A percentile compares a stretch with the other conserved stretches of the same genome.
Conservation (phyloP, 176 grass and related monocot genomes). For the Avena atlantica region DNA sequence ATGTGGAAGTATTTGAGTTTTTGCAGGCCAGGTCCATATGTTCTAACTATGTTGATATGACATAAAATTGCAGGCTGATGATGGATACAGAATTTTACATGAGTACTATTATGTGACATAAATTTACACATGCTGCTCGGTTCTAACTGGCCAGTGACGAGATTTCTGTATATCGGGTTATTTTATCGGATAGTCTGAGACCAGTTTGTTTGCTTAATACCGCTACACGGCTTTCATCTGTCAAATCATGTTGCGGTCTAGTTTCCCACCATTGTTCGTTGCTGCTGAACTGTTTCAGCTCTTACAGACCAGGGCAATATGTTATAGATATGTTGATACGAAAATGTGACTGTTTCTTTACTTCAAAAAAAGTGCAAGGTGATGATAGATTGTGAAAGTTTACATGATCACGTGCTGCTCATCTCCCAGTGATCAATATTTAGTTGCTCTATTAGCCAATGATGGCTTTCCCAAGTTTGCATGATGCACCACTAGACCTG, state of each 20-base stretch:
- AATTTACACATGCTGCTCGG: background rate
- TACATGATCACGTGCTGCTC: background rate
- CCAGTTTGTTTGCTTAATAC: background rate
- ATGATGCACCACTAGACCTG: background rate
- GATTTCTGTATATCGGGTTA: background rate
- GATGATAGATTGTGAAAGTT: background rate
- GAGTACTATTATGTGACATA: background rate
- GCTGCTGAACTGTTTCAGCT: background rate
- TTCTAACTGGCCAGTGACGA: background rate
- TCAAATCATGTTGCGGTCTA: background rate
- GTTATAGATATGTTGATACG: background rate
- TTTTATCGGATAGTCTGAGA: background rate
- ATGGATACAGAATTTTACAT: background rate
- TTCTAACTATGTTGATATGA: background rate
- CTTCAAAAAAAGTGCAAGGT: background rate
- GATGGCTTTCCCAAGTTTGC: background rate
- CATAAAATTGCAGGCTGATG: background rate
- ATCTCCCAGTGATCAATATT: background rate
- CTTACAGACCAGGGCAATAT: background rate
- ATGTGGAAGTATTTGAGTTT: background rate
- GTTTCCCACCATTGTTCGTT: background rate
- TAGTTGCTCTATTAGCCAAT: background rate
- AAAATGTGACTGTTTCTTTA: background rate
- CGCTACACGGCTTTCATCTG: background rate
- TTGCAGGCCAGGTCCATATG: background rate